These are phyloP conservation scores for Irpex rosettiformis DNA, from an alignment of 1,284 basidiomycete genomes.

Conservation along the genomic window DNA sequence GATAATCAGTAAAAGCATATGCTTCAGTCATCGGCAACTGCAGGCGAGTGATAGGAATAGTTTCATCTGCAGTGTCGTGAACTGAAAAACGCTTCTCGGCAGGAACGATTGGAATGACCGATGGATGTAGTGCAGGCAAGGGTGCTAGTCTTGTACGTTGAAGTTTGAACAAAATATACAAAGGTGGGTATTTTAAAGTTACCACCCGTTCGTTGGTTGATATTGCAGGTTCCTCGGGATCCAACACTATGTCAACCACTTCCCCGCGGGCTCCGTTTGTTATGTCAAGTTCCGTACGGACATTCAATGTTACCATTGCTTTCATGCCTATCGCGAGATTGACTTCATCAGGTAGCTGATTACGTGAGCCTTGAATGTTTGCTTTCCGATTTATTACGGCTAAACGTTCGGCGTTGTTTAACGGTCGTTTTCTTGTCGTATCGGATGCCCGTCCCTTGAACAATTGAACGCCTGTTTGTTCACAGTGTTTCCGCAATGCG, in stretches of 20 bases:
- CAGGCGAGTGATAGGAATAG: neutral
- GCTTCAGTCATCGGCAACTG: conserved; percentile 29
- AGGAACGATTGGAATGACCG: conserved; percentile 26
- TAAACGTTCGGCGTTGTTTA: conserved; percentile 20
- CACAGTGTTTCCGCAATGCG: conserved; percentile 20
- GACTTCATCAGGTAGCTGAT: conserved; percentile 23
- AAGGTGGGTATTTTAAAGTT: conserved; percentile 27
- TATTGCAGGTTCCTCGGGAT: conserved; percentile 21
- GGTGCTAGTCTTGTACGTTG: conserved; percentile 20
- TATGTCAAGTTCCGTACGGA: conserved; percentile 38
- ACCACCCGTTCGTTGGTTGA: conserved; percentile 18
- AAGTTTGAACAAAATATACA: conserved; percentile 33
- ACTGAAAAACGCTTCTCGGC: neutral
- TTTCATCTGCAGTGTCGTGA: neutral
- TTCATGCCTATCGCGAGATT: conserved; percentile 40
- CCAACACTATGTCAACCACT: conserved; percentile 32
- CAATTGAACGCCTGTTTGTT: conserved; percentile 8
- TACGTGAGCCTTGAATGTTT: neutral
- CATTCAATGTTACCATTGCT: conserved; percentile 38
- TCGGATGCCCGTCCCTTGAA: conserved; percentile 23
- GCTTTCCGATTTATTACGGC: conserved; percentile 10
- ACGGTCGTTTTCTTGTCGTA: conserved; percentile 16
- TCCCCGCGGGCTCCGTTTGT: conserved; percentile 35
- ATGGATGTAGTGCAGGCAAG: conserved; percentile 23
- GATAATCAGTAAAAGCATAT: conserved; percentile 34